Evolutionary conservation across 2,329 filamentous ascomycete species (phyloP).

Genomic region (Diaporthe helianthi): DNA sequence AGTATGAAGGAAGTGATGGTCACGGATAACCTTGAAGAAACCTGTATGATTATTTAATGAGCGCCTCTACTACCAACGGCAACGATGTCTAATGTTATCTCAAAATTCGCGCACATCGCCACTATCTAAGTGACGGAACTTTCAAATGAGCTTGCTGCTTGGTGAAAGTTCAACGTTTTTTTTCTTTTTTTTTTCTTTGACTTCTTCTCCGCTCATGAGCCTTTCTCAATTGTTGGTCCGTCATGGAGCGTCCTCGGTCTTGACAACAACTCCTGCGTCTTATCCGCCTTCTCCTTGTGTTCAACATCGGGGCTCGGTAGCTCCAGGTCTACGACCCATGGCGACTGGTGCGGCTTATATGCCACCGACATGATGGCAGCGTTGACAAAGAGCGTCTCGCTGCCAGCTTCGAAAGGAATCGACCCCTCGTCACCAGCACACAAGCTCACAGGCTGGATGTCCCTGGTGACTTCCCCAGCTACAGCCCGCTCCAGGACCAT

Average conservation of each 20-base stretch:
- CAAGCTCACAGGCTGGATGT: conserved; percentile 46
- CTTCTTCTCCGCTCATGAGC: not conserved
- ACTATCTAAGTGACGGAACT: not conserved
- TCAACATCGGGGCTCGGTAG: conserved; percentile 41
- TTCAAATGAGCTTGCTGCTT: not conserved
- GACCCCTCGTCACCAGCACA: conserved; percentile 44
- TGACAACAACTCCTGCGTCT: conserved; percentile 9
- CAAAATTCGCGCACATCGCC: not conserved
- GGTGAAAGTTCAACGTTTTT: not conserved
- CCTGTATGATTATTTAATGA: conserved; percentile 5
- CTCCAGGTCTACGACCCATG: conserved; percentile 61
- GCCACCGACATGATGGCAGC: conserved; percentile 58
- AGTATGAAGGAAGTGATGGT: not conserved
- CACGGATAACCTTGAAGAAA: not conserved
- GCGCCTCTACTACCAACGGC: not conserved
- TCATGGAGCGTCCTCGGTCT: not conserved
- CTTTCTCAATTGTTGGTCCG: too few relatives aligned
- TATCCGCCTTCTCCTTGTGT: conserved; percentile 22
- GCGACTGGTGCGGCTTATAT: conserved; percentile 52
- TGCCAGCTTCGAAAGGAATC: conserved; percentile 43
- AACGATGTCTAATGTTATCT: conserved; percentile 23
- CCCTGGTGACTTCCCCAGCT: not conserved
- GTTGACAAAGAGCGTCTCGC: conserved; percentile 67
- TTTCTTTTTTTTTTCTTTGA: too few relatives aligned
- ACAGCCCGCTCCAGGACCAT: not conserved